A percentile compares a stretch with the other conserved stretches of the same genome.
Evolutionary conservation across 768 basidiomycete genomes (phyloP).

Genomic region (Suillus luteus): DNA sequence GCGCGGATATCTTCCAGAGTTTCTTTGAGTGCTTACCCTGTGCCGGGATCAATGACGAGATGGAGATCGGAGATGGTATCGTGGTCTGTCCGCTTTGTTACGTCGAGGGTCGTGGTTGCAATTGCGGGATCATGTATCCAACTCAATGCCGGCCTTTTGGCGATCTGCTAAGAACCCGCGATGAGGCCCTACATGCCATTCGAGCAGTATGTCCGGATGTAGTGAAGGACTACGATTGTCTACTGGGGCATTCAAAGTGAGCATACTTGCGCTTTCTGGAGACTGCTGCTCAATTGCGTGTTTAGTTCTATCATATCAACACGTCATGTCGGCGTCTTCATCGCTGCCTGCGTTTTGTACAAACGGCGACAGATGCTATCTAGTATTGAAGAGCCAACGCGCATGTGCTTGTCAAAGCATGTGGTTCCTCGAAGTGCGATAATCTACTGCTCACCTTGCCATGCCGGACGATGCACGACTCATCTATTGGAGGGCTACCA

Average conservation of each 20-base stretch:
- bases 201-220: slow-evolving; percentile 18
- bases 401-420: slow-evolving; percentile 15
- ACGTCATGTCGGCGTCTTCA: slow-evolving; percentile 32
- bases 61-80: slow-evolving; percentile 44
- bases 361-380: slow-evolving; percentile 23
- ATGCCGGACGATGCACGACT: slow-evolving; percentile 36
- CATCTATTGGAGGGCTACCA: slow-evolving; percentile 38
- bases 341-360: slow-evolving; percentile 32
- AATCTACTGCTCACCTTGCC: slow-evolving; percentile 41
- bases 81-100: slow-evolving; percentile 73
- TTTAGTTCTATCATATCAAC: slow-evolving; percentile 28
- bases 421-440: slow-evolving; percentile 18
- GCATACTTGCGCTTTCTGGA: slow-evolving; percentile 13
- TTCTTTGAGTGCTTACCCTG: slow-evolving; percentile 73
- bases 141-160: slow-evolving; percentile 56
- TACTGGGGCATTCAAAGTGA: slow-evolving; percentile 26
- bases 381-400: slow-evolving; percentile 18
- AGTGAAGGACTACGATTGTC: slow-evolving; percentile 12
- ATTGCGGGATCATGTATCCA: slow-evolving; percentile 60
- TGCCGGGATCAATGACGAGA: slow-evolving; percentile 22
- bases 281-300: slow-evolving; percentile 13
- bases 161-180: slow-evolving; percentile 46
- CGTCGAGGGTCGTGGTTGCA: slow-evolving; percentile 75
- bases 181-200: slow-evolving; percentile 37
- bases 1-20: slow-evolving; percentile 78